Base-by-base conservation (phyloP, 441 rosid genomes). In the Aquilaria agallochum region DNA sequence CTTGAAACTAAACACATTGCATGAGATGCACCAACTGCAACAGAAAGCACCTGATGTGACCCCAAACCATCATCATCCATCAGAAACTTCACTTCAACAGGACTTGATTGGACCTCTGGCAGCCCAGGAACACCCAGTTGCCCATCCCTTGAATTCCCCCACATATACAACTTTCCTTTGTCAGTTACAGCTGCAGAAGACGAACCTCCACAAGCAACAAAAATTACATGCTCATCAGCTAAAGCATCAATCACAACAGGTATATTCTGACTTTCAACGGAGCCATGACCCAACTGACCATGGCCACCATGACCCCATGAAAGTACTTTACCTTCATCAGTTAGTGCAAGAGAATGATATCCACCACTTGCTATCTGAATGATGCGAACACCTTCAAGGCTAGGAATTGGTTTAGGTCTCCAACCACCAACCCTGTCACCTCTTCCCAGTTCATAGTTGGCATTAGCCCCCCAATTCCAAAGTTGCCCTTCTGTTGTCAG, bases 401-500 rank as follows among this genome's bases (percentile, higher is more conserved):
- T 84, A 59, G 92, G 93, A 69, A 87, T 73, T 15, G 81, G 88
- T 64, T 74, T 79, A 63, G 99, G 96, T 77, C 80, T 64, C 99
- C 97, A 94, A 50, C 96, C 94, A 46, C 96, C 96, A 57, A 73
- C 54, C 74, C 81, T 83, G 63, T 91, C 80, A 30, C 92, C 92
- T 49, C 96, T 90, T 65, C 99, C 97, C 50, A 94, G 96, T 80
- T 89, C 97, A 75, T 80, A 84, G 72, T 94, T 94, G 34, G 97
- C 86, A 76, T 91, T 91, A 53, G 98, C 98, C 88, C 98, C 98
- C 97, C 95, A 94, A 56, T 87, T 94, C 98, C 98, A 94, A 48
- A 91, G 76, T 55, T 88, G 76, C 27, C 96, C 97, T 51, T 85
- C 89, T 74, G 76, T 77, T 12, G 95, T 90, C 47, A 94, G 78